Conservation (phyloP, 768 basidiomycete genomes). For the Mycena vulgaris region DNA sequence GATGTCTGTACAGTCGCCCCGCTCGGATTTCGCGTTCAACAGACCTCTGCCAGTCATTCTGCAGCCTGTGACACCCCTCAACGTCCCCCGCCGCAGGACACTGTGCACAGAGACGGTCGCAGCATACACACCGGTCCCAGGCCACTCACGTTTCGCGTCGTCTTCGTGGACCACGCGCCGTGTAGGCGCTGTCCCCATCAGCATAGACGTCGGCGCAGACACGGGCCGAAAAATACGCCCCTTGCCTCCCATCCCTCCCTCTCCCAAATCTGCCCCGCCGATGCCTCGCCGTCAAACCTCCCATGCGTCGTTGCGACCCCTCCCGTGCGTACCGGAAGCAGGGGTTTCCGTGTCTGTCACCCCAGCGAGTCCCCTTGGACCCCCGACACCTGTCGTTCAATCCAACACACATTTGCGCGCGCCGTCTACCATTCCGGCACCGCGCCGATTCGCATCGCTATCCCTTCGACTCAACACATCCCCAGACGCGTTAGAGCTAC, state of each 20-base stretch:
- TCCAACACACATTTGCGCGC: slow-evolving; percentile 7
- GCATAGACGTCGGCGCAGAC: slow-evolving; percentile 9
- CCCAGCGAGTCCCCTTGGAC: slow-evolving; percentile 16
- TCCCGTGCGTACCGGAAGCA: slow-evolving; percentile 28
- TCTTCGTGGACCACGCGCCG: neutral
- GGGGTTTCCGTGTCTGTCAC: slow-evolving; percentile 20
- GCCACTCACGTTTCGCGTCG: neutral
- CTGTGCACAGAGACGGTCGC: neutral
- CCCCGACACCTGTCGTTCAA: slow-evolving; percentile 1
- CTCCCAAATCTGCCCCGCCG: slow-evolving; percentile 24
- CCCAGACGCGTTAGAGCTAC: slow-evolving; percentile 24
- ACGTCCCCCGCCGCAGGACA: neutral
- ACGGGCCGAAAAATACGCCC: slow-evolving; percentile 33
- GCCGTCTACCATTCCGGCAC: neutral
- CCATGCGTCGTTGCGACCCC: slow-evolving; percentile 21
- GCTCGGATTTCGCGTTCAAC: neutral
- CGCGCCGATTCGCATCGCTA: slow-evolving; percentile 28
- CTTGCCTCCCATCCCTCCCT: slow-evolving; percentile 25
- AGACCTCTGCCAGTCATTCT: neutral
- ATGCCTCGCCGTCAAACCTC: slow-evolving; percentile 22
- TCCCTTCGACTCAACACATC: slow-evolving; percentile 36
- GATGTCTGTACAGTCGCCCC: neutral
- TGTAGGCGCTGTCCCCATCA: neutral
- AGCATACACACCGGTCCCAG: neutral
- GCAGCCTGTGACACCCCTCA: neutral